Conservation (phyloP, 805 yeast species). For the Metschnikowia rubicola region DNA sequence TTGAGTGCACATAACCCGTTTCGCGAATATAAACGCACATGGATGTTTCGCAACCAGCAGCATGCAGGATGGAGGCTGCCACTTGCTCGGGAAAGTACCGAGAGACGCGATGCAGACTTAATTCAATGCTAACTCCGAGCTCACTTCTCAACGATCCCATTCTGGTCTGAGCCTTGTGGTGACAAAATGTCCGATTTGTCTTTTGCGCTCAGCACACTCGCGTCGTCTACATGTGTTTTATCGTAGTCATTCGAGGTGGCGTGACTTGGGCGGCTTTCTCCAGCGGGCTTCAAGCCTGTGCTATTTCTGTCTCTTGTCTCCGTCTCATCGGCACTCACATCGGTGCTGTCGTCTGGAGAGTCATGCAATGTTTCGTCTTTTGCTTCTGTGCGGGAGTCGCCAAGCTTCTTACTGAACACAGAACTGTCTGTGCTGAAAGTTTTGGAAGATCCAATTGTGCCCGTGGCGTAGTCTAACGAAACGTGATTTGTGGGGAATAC, state of each 20-base stretch:
- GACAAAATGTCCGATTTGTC: no score
- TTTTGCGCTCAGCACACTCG: no score
- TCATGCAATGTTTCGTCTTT: conserved; percentile 1
- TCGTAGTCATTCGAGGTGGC: no score
- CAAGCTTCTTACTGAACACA: conserved; percentile 7
- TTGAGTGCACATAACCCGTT: not conserved
- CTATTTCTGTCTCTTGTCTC: not conserved
- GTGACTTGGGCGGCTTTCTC: no score
- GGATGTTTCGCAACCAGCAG: conserved; percentile 2
- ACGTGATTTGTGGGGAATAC: conserved; percentile 6
- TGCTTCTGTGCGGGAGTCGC: not conserved
- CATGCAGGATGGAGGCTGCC: not conserved
- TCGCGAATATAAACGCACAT: no score
- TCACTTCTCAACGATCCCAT: no score
- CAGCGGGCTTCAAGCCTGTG: not conserved
- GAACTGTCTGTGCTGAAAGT: conserved; percentile 8
- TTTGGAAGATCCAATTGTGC: conserved; percentile 7
- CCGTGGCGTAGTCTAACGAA: conserved; percentile 8
- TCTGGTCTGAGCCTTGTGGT: no score
- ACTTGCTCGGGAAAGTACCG: no score
- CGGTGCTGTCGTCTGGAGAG: conserved; percentile 1
- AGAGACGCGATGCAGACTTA: no score
- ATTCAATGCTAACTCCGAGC: no score
- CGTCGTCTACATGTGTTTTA: no score
- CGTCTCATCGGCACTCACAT: not conserved